phyloP scores from a whole-genome alignment of 345 rosid species.

The Reutealis trisperma region DNA sequence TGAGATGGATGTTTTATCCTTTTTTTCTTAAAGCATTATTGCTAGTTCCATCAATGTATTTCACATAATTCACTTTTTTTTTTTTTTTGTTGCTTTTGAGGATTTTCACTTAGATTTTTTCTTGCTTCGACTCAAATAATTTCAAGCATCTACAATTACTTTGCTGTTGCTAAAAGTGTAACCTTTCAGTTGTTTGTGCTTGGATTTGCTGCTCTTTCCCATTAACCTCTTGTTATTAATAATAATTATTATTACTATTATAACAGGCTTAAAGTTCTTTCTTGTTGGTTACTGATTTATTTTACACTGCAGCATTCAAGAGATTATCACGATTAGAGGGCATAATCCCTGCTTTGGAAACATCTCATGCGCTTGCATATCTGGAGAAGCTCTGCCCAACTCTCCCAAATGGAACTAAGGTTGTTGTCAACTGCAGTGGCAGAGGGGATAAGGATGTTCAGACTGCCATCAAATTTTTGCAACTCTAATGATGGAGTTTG shows the following conservation, averaged over 20 bases:
- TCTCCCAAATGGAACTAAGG: slow-evolving; percentile 57
- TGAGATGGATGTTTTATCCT: neutral
- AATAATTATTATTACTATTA: neutral
- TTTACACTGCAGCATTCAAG: slow-evolving; percentile 65
- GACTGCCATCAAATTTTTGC: slow-evolving; percentile 69
- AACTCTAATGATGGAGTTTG: slow-evolving; percentile 35
- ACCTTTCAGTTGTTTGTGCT: neutral
- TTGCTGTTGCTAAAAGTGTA: neutral
- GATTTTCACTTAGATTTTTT: too few relatives aligned
- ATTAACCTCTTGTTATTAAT: neutral
- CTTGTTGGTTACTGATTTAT: neutral
- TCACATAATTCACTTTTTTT: neutral
- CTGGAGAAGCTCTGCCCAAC: slow-evolving; percentile 84
- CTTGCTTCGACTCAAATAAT: too few relatives aligned
- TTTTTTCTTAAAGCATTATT: neutral
- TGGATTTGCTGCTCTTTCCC: neutral
- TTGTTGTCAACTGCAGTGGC: slow-evolving; percentile 81
- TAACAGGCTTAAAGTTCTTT: neutral
- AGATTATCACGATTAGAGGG: slow-evolving; percentile 78
- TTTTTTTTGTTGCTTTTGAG: too few relatives aligned
- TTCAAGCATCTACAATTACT: neutral
- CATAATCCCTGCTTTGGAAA: slow-evolving; percentile 88
- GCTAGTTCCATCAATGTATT: neutral
- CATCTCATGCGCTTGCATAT: slow-evolving; percentile 84
- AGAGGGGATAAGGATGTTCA: slow-evolving; percentile 97